Percentiles rank a stretch among this genome's conserved stretches.
Evolutionary conservation across 1,139 yeast species (phyloP).

Genomic region (Magnusiomyces paraingens): DNA sequence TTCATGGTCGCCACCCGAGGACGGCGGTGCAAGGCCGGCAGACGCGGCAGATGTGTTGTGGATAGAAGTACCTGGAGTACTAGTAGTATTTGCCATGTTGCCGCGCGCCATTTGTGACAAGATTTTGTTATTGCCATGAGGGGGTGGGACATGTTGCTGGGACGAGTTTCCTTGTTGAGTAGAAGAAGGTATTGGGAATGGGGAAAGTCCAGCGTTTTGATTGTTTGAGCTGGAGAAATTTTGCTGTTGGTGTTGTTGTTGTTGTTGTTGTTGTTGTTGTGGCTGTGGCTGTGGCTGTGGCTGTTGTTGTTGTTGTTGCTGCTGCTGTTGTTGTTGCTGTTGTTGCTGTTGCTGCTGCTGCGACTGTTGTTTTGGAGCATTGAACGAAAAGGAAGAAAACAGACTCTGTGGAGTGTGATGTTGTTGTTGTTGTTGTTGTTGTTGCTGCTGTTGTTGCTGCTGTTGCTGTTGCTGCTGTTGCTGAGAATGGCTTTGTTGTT

Average conservation of each 20-base stretch:
- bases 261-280: not conserved
- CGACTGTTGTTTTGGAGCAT: too few relatives aligned
- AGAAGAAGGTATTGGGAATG: too few relatives aligned
- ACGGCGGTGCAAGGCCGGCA: not conserved
- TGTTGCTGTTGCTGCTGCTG: slow-evolving; percentile 1
- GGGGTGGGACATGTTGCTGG: not conserved
- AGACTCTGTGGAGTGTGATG: too few relatives aligned
- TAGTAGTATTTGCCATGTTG: not conserved
- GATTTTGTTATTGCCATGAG: not conserved
- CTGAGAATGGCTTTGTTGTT: slow-evolving; percentile 11
- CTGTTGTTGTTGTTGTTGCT: slow-evolving; percentile 1
- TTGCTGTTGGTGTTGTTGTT: not conserved
- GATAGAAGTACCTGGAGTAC: not conserved
- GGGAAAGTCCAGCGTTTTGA: not conserved
- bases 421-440: too few relatives aligned
- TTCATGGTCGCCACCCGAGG: not conserved
- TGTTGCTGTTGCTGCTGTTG: too few relatives aligned
- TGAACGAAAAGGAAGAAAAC: slow-evolving; percentile 8
- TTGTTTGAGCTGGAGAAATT: not conserved
- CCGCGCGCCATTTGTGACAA: slow-evolving; percentile 5
- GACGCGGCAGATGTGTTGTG: not conserved
- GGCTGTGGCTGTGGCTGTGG: slow-evolving; percentile 8
- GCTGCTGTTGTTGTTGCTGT: not conserved
- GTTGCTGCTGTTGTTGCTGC: slow-evolving; percentile 7
- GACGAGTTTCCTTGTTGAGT: not conserved